These are phyloP conservation scores for Gleditsia sinensis DNA, from an alignment of 306 rosid species.

Conservation along the genomic window DNA sequence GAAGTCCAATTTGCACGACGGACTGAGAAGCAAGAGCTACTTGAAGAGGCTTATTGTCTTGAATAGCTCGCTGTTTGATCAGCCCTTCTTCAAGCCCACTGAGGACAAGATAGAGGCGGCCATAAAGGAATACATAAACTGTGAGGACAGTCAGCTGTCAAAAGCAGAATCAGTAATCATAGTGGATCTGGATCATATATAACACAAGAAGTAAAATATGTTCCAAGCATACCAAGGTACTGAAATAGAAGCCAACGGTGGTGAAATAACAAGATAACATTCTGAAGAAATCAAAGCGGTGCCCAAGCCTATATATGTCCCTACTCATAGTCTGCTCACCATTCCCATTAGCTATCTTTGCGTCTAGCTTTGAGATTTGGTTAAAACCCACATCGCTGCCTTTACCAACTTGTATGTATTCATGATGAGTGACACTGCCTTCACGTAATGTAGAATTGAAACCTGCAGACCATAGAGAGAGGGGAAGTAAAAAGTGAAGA, in stretches of 20 bases:
- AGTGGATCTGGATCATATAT: constrained; percentile 23
- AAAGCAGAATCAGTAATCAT: constrained; percentile 36
- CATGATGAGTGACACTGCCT: constrained; percentile 94
- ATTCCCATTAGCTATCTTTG: constrained; percentile 92
- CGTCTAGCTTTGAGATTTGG: constrained; percentile 97
- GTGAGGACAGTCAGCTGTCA: constrained; percentile 87
- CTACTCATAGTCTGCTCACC: constrained; percentile 97
- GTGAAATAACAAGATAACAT: constrained; percentile 89
- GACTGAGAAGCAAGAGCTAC: constrained; percentile 96
- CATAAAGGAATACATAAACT: constrained; percentile 84
- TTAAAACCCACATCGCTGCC: constrained; percentile 97
- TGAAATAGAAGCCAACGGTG: constrained; percentile 92
- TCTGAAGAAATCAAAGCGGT: constrained; percentile 93
- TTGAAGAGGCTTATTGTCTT: constrained; percentile 86
- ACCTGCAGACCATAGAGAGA: constrained; percentile 54
- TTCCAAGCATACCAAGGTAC: constrained; percentile 71
- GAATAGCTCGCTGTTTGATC: constrained; percentile 54
- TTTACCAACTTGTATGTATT: constrained; percentile 97
- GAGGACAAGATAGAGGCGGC: constrained; percentile 91
- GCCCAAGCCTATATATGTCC: constrained; percentile 93
- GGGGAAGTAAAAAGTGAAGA: neutral
- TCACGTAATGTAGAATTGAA: constrained; percentile 92
- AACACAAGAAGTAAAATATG: constrained; percentile 9
- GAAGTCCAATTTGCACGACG: constrained; percentile 86
- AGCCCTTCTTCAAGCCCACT: constrained; percentile 82